A percentile compares a stretch with the other conserved stretches of the same genome.
These are phyloP conservation scores for Favolaschia claudopus DNA, from an alignment of 768 basidiomycete species.

Conservation along the genomic window DNA sequence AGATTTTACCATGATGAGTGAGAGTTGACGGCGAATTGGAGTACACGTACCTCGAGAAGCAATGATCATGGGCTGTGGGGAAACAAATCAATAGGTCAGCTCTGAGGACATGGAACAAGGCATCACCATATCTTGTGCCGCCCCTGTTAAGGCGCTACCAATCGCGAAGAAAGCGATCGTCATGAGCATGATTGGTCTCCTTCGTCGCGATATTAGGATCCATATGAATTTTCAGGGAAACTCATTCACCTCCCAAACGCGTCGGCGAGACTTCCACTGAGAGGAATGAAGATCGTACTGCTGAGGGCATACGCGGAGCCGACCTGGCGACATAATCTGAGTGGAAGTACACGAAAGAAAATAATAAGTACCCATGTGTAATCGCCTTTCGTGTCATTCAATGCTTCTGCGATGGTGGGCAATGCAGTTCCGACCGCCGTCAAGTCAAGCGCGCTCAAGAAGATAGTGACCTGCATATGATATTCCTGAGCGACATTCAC, in stretches of 20 bases:
- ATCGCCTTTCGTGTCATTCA: conserved; percentile 12
- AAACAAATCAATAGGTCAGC: neutral
- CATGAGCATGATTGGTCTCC: conserved; percentile 36
- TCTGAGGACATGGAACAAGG: no score
- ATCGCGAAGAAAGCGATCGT: conserved; percentile 42
- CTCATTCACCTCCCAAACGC: conserved; percentile 40
- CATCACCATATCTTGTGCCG: conserved; percentile 45
- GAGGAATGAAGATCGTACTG: conserved; percentile 45
- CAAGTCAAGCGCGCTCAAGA: conserved; percentile 17
- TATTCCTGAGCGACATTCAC: neutral
- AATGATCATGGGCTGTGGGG: conserved; percentile 44
- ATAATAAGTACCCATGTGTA: conserved; percentile 12
- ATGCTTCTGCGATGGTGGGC: conserved; percentile 15
- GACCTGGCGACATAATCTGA: conserved; percentile 32
- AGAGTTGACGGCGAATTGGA: neutral
- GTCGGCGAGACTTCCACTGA: conserved; percentile 40
- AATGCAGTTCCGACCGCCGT: conserved; percentile 17
- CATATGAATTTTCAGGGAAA: no score
- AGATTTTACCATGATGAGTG: no score
- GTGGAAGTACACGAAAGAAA: neutral
- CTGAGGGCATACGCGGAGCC: conserved; percentile 48
- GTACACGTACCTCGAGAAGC: conserved; percentile 38
- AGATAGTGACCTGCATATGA: neutral
- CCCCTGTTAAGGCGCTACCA: conserved; percentile 51
- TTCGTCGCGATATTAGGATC: neutral